A percentile compares a stretch with the other conserved stretches of the same genome.
Evolutionary conservation across 176 grass and related monocot species (phyloP).

Genomic region (Chrysopogon serrulatus): DNA sequence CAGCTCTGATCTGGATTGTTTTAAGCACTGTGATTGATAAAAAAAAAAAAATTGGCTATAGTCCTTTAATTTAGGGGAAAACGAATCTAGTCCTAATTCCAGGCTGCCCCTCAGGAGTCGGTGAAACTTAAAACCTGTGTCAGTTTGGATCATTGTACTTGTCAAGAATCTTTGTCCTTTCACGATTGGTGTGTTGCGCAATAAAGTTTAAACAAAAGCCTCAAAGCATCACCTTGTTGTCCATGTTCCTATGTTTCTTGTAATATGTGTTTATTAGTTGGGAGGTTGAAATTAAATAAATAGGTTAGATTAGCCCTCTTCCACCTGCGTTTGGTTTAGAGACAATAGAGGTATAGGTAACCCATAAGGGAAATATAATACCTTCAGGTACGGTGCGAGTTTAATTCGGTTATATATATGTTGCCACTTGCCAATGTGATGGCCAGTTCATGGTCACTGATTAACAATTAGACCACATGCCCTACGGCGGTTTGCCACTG

Average conservation of each 20-base stretch:
- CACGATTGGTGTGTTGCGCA: neutral
- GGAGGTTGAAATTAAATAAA: too few species aligned
- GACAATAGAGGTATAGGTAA: too few species aligned
- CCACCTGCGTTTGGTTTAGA: too few species aligned
- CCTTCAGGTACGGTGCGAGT: neutral
- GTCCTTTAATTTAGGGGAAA: neutral
- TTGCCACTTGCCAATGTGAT: neutral
- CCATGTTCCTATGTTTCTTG: neutral
- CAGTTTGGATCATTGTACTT: neutral
- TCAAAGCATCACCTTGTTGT: neutral
- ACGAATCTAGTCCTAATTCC: neutral
- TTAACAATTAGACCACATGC: neutral
- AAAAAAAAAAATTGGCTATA: neutral
- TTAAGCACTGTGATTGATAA: neutral
- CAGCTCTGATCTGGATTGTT: neutral
- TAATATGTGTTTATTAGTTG: too few species aligned
- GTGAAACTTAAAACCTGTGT: neutral
- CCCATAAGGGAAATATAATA: too few species aligned
- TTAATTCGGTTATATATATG: neutral
- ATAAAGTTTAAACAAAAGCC: too few species aligned
- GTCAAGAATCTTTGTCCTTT: conserved; percentile 12
- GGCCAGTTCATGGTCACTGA: neutral
- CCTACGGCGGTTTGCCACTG: neutral
- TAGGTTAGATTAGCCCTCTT: too few species aligned
- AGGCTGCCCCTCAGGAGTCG: neutral